Conservation (phyloP, 2,329 filamentous ascomycete species). For the Dendryphion nanum region DNA sequence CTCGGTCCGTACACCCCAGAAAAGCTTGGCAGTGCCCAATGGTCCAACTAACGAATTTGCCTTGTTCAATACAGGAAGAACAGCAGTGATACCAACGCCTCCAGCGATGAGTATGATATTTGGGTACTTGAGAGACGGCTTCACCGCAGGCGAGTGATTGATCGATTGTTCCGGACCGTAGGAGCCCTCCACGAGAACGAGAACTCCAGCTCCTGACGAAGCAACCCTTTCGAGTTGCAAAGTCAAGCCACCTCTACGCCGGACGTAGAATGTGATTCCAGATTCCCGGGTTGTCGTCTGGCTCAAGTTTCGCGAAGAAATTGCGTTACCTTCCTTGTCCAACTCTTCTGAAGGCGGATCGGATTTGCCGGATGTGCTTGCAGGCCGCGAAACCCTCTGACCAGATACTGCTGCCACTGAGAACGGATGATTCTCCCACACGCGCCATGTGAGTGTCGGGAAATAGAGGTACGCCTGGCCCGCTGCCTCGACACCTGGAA, state of each 20-base stretch:
- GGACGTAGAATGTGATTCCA: slow-evolving; percentile 7
- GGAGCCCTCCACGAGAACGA: neutral
- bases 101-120: slow-evolving; percentile 46
- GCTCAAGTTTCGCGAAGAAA: neutral
- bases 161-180: slow-evolving; percentile 1
- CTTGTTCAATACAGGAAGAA: slow-evolving; percentile 36
- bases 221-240: neutral
- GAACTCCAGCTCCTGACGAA: neutral
- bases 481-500: slow-evolving; percentile 31
- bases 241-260: slow-evolving; percentile 3
- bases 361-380: neutral
- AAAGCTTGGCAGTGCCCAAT: slow-evolving; percentile 4
- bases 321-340: neutral
- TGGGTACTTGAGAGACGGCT: slow-evolving; percentile 38
- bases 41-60: slow-evolving; percentile 39
- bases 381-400: slow-evolving; percentile 17
- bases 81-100: slow-evolving; percentile 50
- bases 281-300: neutral
- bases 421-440: slow-evolving; percentile 58
- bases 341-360: neutral
- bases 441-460: slow-evolving; percentile 39
- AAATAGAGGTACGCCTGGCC: slow-evolving; percentile 50
- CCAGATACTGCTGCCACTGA: slow-evolving; percentile 35
- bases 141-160: slow-evolving; percentile 37
- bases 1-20: slow-evolving; percentile 6